Conservation (phyloP, 768 basidiomycete genomes). For the Psilocybe cyanescens region DNA sequence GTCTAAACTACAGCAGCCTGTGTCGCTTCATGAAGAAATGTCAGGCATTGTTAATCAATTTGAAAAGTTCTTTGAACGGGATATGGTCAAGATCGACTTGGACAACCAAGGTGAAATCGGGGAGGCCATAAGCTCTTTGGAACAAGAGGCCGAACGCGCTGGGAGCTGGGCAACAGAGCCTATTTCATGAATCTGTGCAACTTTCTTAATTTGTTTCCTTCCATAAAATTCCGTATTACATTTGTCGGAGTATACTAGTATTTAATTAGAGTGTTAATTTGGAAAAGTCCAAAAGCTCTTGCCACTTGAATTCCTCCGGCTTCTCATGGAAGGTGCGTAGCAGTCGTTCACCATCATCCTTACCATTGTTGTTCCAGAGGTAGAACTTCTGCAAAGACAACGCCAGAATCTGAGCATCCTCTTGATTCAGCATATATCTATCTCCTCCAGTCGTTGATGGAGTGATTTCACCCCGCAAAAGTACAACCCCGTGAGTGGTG, state of each 20-base stretch:
- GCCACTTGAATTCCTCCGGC: conserved; percentile 82
- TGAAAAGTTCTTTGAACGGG: conserved; percentile 49
- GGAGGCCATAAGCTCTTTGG: conserved; percentile 48
- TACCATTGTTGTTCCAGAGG: conserved; percentile 52
- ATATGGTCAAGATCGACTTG: conserved; percentile 47
- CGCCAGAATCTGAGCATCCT: conserved; percentile 84
- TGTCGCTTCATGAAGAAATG: conserved; percentile 55
- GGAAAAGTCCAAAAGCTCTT: conserved; percentile 67
- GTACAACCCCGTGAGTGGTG: conserved; percentile 76
- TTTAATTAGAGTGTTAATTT: conserved; percentile 28
- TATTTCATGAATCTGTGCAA: not conserved
- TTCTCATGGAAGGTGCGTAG: conserved; percentile 77
- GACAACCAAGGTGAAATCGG: conserved; percentile 50
- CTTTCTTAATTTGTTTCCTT: not conserved
- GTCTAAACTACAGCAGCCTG: conserved; percentile 38
- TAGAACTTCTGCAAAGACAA: conserved; percentile 89
- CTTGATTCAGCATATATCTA: conserved; percentile 69
- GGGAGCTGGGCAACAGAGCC: conserved; percentile 45
- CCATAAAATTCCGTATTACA: not conserved
- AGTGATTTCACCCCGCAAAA: conserved; percentile 92
- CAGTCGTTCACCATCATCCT: conserved; percentile 47
- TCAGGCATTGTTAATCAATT: conserved; percentile 52
- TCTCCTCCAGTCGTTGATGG: conserved; percentile 46
- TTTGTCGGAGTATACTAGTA: not conserved
- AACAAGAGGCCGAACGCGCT: conserved; percentile 44